Percentiles rank a stretch among this genome's conserved stretches.
Conservation (phyloP, 164 flowering plant genomes). For the Amborella trichopoda region DNA sequence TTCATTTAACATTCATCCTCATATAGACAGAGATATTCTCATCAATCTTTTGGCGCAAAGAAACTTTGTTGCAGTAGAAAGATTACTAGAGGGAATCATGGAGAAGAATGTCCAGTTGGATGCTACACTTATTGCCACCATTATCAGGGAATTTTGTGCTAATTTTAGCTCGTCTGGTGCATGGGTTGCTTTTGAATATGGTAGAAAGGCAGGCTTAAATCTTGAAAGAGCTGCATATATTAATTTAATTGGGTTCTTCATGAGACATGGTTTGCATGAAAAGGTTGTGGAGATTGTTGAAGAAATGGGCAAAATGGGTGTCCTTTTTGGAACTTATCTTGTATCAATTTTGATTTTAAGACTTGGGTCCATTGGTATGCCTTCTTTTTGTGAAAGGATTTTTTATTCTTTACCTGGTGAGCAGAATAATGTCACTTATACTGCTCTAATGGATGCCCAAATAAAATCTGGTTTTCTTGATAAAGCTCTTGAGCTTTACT, state of each 20-base stretch:
- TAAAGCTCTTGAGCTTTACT: constrained; percentile 45
- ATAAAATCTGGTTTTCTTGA: constrained; percentile 40
- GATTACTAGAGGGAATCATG: constrained; percentile 25
- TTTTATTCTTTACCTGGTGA: constrained; percentile 48
- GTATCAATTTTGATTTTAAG: constrained; percentile 38
- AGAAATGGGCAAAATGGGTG: constrained; percentile 37
- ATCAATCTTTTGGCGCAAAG: constrained; percentile 28
- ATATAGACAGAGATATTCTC: constrained; percentile 32
- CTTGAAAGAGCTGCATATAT: constrained; percentile 46
- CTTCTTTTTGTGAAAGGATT: constrained; percentile 32
- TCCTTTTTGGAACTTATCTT: constrained; percentile 42
- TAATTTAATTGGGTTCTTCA: constrained; percentile 38
- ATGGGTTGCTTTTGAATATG: constrained; percentile 42
- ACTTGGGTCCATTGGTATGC: constrained; percentile 49
- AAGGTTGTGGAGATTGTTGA: constrained; percentile 37
- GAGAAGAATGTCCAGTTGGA: too few relatives aligned
- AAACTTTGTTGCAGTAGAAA: constrained; percentile 49
- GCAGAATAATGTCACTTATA: constrained; percentile 43
- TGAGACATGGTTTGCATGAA: constrained; percentile 29
- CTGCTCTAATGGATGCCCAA: constrained; percentile 58
- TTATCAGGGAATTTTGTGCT: constrained; percentile 35
- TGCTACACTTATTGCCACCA: constrained; percentile 26
- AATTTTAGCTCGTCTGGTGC: constrained; percentile 35
- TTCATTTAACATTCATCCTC: constrained; percentile 3
- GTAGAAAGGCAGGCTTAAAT: constrained; percentile 26